Percentiles rank a stretch among this genome's conserved stretches.
phyloP scores from a whole-genome alignment of 495 filamentous ascomycete genomes.

The Trypethelium eluteriae region DNA sequence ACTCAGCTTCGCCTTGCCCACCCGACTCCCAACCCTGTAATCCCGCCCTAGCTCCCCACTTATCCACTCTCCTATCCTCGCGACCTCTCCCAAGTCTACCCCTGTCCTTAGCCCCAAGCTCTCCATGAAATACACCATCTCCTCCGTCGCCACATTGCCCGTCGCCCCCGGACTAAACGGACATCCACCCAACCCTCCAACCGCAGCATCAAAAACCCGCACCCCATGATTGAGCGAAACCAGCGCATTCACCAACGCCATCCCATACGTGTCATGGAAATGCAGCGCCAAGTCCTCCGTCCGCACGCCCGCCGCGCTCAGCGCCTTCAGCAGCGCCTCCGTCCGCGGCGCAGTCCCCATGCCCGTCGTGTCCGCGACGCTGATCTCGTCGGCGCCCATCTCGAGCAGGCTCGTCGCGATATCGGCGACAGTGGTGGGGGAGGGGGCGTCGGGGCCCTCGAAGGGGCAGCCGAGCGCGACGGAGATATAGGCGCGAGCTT shows the following conservation, averaged over 20 bases:
- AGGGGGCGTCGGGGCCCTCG: conserved; percentile 68
- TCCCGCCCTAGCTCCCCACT: conserved; percentile 63
- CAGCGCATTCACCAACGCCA: conserved; percentile 83
- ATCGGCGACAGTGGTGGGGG: conserved; percentile 70
- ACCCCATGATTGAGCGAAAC: conserved; percentile 84
- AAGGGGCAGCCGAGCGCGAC: conserved; percentile 93
- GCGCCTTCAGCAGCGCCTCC: conserved; percentile 57
- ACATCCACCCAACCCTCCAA: conserved; percentile 88
- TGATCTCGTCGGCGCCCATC: conserved; percentile 94
- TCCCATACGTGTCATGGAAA: conserved; percentile 95
- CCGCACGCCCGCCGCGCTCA: conserved; percentile 67
- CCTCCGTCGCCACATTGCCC: conserved; percentile 91
- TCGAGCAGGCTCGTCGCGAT: conserved; percentile 76
- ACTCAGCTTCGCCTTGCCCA: not conserved
- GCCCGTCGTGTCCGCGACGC: conserved; percentile 89
- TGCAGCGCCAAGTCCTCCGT: conserved; percentile 81
- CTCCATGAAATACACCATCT: conserved; percentile 83
- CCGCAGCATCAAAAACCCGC: conserved; percentile 78
- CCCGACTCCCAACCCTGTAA: conserved; percentile 32
- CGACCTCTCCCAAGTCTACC: conserved; percentile 73
- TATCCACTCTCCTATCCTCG: conserved; percentile 84
- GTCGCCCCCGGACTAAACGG: conserved; percentile 91
- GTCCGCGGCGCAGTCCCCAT: conserved; percentile 89
- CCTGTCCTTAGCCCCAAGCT: conserved; percentile 82
- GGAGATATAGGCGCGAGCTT: conserved; percentile 87